Base-by-base conservation (phyloP, 495 filamentous ascomycete genomes). In the Xylaria scruposa region DNA sequence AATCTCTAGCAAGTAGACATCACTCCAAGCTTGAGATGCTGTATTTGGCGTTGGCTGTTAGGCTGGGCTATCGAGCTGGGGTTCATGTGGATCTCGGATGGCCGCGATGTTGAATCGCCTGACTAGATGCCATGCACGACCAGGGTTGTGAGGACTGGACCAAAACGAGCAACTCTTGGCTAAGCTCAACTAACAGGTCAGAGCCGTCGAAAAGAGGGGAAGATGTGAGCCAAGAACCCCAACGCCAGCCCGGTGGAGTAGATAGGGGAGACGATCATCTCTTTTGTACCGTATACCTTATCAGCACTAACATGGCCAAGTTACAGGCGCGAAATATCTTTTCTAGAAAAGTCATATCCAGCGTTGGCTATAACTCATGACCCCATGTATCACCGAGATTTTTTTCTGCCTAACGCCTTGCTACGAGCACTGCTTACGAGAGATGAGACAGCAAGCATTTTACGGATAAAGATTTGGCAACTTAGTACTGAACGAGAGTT, bases 141-240 rank as follows among this genome's bases (percentile, higher is more conserved):
- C 61, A 44, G 70, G 61, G 42, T 66, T 26, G 68, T n/a, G 62
- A 46, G 44, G 33, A 62, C 29, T 46, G 44, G 56, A 33, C 61
- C 70, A 67, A n/a, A n/a, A 47, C 70, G 67, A 54, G 66, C 40
- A 56, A 38, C 51, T 26, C 54, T 67, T 65, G 53, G 61, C 70
- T 47, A 60, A 65, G 70, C 61, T 61, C 53, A 38, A 46, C 67
- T 40, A 59, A 21, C 26, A 69, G 67, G 54, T 49, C 51, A 56
- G 64, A 67, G 51, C 46, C 49, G 49, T 65, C 51, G 17, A 47
- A 49, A 60, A 71, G 62, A 71, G 70, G 62, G 70, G 70, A 59
- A 60, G 59, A 59, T 49, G 51, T 12, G 31, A 71, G 70, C 70
- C 70, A 71, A 71, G 70, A 71, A 71, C 36, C 42, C 51, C 62